Percentiles rank a stretch among this genome's conserved stretches.
Evolutionary conservation across 1,139 yeast species (phyloP).

Genomic region (Suhomyces coccinellae): DNA sequence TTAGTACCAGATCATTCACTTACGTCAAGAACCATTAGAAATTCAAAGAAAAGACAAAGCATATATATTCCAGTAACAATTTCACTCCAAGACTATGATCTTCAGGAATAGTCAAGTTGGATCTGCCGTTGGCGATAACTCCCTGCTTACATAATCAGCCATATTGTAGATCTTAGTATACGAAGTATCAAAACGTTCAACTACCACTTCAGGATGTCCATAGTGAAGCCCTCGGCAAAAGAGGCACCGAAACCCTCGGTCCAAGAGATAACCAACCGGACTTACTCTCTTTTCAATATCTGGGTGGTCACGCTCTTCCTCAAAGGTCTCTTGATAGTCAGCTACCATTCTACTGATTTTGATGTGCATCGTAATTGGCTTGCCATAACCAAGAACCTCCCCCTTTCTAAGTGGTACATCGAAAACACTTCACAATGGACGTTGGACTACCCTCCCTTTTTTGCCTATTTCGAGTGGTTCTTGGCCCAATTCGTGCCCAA

Average conservation of each 20-base stretch:
- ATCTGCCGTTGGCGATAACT: no score
- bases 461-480: slow-evolving; percentile 90
- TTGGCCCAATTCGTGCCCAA: slow-evolving; percentile 72
- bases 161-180: no score
- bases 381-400: slow-evolving; percentile 82
- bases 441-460: slow-evolving; percentile 94
- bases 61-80: no score
- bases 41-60: no score
- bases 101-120: no score
- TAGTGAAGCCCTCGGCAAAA: not conserved
- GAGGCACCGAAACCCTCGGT: not conserved
- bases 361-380: slow-evolving; percentile 98
- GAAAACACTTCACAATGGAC: slow-evolving; percentile 94
- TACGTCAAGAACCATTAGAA: no score
- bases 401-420: slow-evolving; percentile 76
- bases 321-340: slow-evolving; percentile 37
- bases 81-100: no score
- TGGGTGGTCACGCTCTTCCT: slow-evolving; percentile 43
- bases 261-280: not conserved
- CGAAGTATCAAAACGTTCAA: no score
- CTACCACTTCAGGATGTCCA: not conserved
- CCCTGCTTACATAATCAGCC: no score
- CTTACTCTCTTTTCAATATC: slow-evolving; percentile 36
- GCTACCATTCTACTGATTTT: slow-evolving; percentile 85
- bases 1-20: no score